Evolutionary conservation across 768 basidiomycete species (phyloP).

Genomic region (Lactarius indigo): DNA sequence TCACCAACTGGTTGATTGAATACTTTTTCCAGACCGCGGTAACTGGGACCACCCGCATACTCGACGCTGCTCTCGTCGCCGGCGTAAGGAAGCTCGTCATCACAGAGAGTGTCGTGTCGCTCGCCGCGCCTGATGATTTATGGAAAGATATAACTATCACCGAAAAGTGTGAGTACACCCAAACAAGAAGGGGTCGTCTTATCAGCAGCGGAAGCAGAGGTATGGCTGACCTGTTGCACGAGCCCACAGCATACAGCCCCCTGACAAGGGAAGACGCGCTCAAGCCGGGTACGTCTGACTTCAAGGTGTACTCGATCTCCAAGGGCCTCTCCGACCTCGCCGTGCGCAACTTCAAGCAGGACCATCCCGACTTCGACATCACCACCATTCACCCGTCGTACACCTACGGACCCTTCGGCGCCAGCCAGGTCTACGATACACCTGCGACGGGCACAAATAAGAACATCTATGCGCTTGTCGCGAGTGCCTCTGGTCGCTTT

Average conservation of each 20-base stretch:
- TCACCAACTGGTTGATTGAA: neutral
- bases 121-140: neutral
- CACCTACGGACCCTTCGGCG: constrained; percentile 30
- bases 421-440: constrained; percentile 25
- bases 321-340: constrained; percentile 34
- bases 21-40: constrained; percentile 11
- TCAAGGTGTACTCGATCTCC: constrained; percentile 36
- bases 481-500: constrained; percentile 20
- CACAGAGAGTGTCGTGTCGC: constrained; percentile 15
- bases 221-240: no score
- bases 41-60: constrained; percentile 20
- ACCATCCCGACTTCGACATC: constrained; percentile 30
- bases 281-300: constrained; percentile 19
- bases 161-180: constrained; percentile 3
- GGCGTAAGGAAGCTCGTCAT: constrained; percentile 16
- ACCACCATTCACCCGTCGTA: constrained; percentile 33
- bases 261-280: constrained; percentile 34
- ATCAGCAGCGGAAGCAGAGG: no score
- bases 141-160: constrained; percentile 4
- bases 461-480: constrained; percentile 29
- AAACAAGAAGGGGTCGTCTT: no score
- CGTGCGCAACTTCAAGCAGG: constrained; percentile 28
- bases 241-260: constrained; percentile 35
- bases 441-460: constrained; percentile 27
- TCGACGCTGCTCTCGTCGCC: constrained; percentile 13